Conservation (phyloP, 2,329 filamentous ascomycete genomes). For the Cercospora citrullina region DNA sequence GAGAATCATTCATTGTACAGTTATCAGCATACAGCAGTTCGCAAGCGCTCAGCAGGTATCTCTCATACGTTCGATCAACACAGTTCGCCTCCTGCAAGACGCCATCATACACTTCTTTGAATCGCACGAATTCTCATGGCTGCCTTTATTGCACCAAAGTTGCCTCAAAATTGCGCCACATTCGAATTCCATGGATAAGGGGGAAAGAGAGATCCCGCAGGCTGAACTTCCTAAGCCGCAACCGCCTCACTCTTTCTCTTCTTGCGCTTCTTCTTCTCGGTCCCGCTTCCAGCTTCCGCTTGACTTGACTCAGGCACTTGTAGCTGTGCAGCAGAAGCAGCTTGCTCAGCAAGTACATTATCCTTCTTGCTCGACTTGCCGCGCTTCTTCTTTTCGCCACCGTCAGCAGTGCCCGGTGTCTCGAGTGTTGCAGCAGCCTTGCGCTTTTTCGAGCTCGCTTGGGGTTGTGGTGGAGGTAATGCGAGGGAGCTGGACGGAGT, state of each 20-base stretch:
- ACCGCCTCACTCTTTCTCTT: conserved; percentile 36
- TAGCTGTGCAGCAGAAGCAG: conserved; percentile 16
- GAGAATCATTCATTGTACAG: background rate
- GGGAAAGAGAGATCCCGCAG: background rate
- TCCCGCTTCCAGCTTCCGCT: conserved; percentile 20
- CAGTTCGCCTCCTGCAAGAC: background rate
- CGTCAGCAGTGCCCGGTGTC: conserved; percentile 26
- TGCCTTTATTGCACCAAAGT: background rate
- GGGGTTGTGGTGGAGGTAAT: conserved; percentile 21
- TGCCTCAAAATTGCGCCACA: background rate
- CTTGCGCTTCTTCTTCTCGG: conserved; percentile 38
- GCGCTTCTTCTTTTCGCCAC: conserved; percentile 39
- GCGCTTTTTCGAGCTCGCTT: conserved; percentile 32
- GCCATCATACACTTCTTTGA: background rate
- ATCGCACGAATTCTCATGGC: background rate
- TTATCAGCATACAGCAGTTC: background rate
- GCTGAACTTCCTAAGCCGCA: background rate
- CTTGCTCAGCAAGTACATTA: conserved; percentile 18
- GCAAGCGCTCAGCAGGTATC: background rate
- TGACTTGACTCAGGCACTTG: conserved; percentile 19
- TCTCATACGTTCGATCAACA: background rate
- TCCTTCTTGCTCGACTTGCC: conserved; percentile 30
- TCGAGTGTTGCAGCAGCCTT: conserved; percentile 30
- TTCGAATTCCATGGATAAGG: background rate
- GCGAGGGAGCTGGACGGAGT: conserved; percentile 23